These are phyloP conservation scores for Crithidia bombi DNA, from an alignment of 208 protist genomes.

Conservation along the genomic window DNA sequence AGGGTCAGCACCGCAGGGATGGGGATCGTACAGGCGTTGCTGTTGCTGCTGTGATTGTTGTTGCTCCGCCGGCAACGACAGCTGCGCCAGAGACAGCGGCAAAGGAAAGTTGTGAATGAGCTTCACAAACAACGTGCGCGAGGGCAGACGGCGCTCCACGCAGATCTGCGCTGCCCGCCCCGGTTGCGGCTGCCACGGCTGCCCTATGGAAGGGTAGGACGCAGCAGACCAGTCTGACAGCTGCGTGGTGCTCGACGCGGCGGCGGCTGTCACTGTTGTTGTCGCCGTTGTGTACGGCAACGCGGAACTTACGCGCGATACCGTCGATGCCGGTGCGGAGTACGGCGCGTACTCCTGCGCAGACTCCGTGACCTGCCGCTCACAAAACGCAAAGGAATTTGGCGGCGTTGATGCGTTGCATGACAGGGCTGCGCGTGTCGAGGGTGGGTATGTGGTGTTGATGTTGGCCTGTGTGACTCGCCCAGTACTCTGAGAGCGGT, in stretches of 20 bases:
- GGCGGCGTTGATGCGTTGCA: too few species aligned
- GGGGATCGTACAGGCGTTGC: neutral
- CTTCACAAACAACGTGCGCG: slow-evolving; percentile 37
- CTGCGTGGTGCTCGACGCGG: neutral
- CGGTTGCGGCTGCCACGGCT: neutral
- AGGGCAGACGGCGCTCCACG: slow-evolving; percentile 17
- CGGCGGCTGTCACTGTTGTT: neutral
- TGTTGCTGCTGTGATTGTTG: neutral
- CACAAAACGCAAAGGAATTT: too few species aligned
- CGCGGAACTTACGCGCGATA: too few species aligned
- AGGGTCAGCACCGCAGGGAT: neutral
- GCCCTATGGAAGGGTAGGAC: neutral
- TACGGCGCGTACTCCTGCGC: too few species aligned
- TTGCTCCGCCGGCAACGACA: neutral
- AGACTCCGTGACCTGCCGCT: too few species aligned
- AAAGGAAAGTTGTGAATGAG: slow-evolving; percentile 36
- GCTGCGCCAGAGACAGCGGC: slow-evolving; percentile 1
- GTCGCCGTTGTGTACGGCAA: neutral
- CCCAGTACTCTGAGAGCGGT: too few species aligned
- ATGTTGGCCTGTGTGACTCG: too few species aligned
- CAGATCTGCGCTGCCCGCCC: neutral
- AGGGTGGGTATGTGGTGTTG: too few species aligned
- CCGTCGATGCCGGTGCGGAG: too few species aligned
- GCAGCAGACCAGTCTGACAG: neutral
- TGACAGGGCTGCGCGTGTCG: too few species aligned